phyloP scores from a whole-genome alignment of 2,329 filamentous ascomycete genomes.

The Fusarium nurragi region DNA sequence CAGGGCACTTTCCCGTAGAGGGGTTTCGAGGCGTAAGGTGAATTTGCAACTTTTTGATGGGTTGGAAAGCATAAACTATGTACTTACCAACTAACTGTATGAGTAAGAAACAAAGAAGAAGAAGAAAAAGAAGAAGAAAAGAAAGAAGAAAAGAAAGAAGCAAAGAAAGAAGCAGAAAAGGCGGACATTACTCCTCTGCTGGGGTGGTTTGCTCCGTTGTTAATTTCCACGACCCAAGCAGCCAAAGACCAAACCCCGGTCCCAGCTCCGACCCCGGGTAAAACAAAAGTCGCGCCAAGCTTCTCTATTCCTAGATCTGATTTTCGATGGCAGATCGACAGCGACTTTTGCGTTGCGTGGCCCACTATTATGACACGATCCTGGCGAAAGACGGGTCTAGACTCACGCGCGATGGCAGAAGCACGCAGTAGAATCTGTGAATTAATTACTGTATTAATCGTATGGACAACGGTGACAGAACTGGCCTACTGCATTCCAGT shows the following conservation, averaged over 20 bases:
- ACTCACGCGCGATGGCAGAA: not conserved
- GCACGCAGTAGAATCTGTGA: not conserved
- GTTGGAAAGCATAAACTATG: not conserved
- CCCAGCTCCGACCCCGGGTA: constrained; percentile 4
- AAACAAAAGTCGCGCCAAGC: constrained; percentile 22
- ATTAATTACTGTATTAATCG: not conserved
- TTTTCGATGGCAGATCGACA: constrained; percentile 33
- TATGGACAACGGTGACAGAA: no score
- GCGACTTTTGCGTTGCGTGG: constrained; percentile 1
- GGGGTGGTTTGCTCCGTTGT: constrained; percentile 24
- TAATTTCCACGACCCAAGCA: constrained; percentile 29
- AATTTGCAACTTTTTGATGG: not conserved
- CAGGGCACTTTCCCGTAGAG: constrained; percentile 16
- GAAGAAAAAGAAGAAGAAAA: not conserved
- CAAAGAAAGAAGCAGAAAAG: not conserved
- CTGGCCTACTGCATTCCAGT: constrained; percentile 10
- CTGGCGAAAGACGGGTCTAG: constrained; percentile 10
- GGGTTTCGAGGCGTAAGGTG: not conserved
- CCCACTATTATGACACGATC: constrained; percentile 18
- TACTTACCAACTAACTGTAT: no score
- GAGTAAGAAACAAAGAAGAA: no score
- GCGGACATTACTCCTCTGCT: constrained; percentile 19
- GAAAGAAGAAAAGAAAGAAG: not conserved
- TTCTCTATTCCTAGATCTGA: constrained; percentile 31
- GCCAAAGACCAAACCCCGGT: not conserved